phyloP scores from a whole-genome alignment of 2,329 filamentous ascomycete genomes.

The Aureobasidium pullulans region DNA sequence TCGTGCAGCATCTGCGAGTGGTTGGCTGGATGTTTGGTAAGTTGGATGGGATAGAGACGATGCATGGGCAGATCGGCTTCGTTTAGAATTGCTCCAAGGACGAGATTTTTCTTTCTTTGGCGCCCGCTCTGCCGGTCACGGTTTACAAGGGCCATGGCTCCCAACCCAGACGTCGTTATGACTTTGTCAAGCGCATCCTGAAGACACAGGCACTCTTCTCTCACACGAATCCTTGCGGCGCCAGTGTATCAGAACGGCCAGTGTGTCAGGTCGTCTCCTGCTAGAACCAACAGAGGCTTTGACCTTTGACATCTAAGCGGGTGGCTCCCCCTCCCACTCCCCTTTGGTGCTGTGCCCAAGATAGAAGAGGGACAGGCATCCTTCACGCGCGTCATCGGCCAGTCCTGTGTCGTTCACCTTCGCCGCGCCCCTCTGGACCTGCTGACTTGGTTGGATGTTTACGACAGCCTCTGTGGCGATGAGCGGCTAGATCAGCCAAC shows the following conservation, averaged over 20 bases:
- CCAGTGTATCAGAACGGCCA: slow-evolving; percentile 10
- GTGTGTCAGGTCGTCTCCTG: slow-evolving; percentile 8
- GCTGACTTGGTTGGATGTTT: slow-evolving; percentile 8
- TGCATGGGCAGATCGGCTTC: slow-evolving; percentile 11
- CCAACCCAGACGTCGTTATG: neutral
- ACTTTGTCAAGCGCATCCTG: slow-evolving; percentile 1
- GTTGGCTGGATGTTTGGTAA: slow-evolving; percentile 2
- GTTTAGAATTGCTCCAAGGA: slow-evolving; percentile 8
- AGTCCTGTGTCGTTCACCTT: neutral
- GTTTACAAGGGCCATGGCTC: slow-evolving; percentile 11
- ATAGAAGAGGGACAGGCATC: slow-evolving; percentile 3
- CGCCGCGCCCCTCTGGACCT: slow-evolving; percentile 1
- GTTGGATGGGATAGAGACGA: slow-evolving; percentile 6
- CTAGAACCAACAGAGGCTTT: neutral
- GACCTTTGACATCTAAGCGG: neutral
- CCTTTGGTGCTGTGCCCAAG: neutral
- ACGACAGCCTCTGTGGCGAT: slow-evolving; percentile 10
- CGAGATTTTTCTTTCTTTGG: slow-evolving; percentile 2
- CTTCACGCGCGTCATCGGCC: slow-evolving; percentile 9
- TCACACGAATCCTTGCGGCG: neutral
- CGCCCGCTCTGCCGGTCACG: neutral
- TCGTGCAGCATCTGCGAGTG: neutral
- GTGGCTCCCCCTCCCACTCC: neutral
- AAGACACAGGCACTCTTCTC: neutral
- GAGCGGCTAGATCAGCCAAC: slow-evolving; percentile 9